Evolutionary conservation across 192 early-diverging fungal genomes (phyloP).

Genomic region (Coemansia sp.): DNA sequence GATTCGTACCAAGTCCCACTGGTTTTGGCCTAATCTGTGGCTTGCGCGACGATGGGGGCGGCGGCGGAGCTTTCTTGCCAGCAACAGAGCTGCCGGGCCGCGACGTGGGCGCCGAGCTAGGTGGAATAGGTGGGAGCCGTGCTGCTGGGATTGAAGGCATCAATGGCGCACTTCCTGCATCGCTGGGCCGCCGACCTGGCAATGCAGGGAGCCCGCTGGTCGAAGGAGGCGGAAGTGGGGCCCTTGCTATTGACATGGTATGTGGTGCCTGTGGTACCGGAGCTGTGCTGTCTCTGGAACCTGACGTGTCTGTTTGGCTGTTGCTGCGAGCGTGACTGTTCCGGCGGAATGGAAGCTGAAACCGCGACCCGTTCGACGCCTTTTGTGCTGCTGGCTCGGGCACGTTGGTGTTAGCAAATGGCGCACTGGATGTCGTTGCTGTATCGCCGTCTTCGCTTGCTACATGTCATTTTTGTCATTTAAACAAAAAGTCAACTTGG

Average conservation of each 20-base stretch:
- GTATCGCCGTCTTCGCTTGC: slow-evolving; percentile 28
- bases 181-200: slow-evolving; percentile 41
- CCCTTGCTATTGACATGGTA: not conserved
- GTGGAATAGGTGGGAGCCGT: slow-evolving; percentile 14
- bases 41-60: slow-evolving; percentile 44
- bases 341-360: slow-evolving; percentile 34
- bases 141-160: not conserved
- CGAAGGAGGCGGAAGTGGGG: slow-evolving; percentile 18
- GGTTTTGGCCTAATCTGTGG: slow-evolving; percentile 46
- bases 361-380: slow-evolving; percentile 25
- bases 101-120: slow-evolving; percentile 18
- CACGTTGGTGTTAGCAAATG: not conserved
- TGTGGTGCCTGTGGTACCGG: slow-evolving; percentile 3
- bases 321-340: slow-evolving; percentile 36
- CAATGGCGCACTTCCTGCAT: slow-evolving; percentile 8
- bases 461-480: slow-evolving; percentile 10
- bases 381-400: slow-evolving; percentile 15
- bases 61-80: slow-evolving; percentile 40
- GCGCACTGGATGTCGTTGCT: not conserved
- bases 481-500: not conserved
- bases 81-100: slow-evolving; percentile 31
- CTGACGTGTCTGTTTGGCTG: slow-evolving; percentile 28
- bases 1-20: slow-evolving; percentile 14
- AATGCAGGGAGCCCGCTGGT: slow-evolving; percentile 19
- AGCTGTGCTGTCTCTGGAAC: not conserved